Conservation (phyloP, 352 stramenopile species). For the Phytophthora agathidicida region DNA sequence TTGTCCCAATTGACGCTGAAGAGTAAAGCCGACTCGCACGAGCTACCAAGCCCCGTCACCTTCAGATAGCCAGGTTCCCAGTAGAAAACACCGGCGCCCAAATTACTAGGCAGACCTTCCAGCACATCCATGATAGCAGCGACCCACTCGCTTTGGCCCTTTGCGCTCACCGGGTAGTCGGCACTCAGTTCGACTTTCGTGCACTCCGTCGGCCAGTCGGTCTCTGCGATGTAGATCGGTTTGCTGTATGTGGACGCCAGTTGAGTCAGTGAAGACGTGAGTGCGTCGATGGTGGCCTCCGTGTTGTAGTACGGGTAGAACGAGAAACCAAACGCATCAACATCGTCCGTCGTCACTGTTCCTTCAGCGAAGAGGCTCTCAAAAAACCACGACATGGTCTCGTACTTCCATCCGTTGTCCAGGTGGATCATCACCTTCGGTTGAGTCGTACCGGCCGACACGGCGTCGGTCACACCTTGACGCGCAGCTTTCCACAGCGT, state of each 20-base stretch:
- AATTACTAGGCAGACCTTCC: conserved; percentile 12
- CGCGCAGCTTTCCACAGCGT: conserved; percentile 36
- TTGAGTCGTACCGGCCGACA: conserved; percentile 23
- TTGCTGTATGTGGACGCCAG: conserved; percentile 35
- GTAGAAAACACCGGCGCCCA: conserved; percentile 39
- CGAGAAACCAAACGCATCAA: conserved; percentile 41
- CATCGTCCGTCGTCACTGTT: conserved; percentile 30
- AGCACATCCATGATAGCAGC: conserved; percentile 27
- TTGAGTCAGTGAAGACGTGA: conserved; percentile 32
- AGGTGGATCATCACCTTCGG: conserved; percentile 48
- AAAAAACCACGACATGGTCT: conserved; percentile 39
- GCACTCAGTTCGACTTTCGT: conserved; percentile 24
- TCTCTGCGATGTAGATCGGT: conserved; percentile 39
- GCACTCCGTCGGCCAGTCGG: conserved; percentile 40
- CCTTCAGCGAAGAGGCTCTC: conserved; percentile 30
- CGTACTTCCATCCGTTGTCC: conserved; percentile 43
- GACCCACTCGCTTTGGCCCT: conserved; percentile 34
- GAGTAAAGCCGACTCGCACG: conserved; percentile 34
- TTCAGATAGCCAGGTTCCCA: conserved; percentile 38
- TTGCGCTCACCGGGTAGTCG: conserved; percentile 22
- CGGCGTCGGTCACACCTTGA: conserved; percentile 32
- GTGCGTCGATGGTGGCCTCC: conserved; percentile 33
- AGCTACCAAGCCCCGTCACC: conserved; percentile 26
- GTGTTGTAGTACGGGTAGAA: conserved; percentile 45
- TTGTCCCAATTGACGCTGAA: conserved; percentile 36